A percentile compares a stretch with the other conserved stretches of the same genome.
These are phyloP conservation scores for Bipolaris gigantea DNA, from an alignment of 2,329 filamentous ascomycete genomes.

Conservation along the genomic window DNA sequence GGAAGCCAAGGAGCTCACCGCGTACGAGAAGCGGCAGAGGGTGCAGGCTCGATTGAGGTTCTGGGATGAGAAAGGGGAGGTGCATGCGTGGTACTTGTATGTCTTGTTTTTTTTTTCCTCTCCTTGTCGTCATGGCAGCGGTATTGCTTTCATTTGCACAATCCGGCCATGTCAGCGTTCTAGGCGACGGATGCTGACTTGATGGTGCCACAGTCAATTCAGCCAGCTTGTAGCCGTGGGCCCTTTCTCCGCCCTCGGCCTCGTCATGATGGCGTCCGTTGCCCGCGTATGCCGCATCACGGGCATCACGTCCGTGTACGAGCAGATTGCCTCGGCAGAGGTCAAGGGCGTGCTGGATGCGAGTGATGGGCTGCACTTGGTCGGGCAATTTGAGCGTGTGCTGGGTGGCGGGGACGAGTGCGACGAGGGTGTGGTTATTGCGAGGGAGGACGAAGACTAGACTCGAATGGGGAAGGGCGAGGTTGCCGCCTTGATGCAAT, in stretches of 20 bases:
- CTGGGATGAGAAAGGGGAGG: constrained; percentile 43
- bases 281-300: constrained; percentile 46
- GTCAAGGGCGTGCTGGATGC: constrained; percentile 47
- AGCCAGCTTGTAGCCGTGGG: constrained; percentile 50
- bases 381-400: constrained; percentile 33
- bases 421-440: constrained; percentile 31
- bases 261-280: constrained; percentile 49
- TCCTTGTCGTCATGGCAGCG: too few species aligned
- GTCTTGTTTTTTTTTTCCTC: constrained; percentile 6
- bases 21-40: constrained; percentile 19
- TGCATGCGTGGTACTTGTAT: constrained; percentile 45
- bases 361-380: constrained; percentile 48
- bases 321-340: constrained; percentile 48
- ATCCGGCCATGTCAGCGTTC: too few species aligned
- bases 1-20: constrained; percentile 13
- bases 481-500: not conserved
- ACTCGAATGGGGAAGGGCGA: too few species aligned
- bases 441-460: constrained; percentile 27
- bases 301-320: constrained; percentile 47
- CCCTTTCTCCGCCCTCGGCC: constrained; percentile 50
- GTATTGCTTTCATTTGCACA: too few species aligned
- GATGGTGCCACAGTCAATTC: constrained; percentile 40
- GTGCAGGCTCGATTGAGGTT: constrained; percentile 40
- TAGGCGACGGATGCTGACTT: constrained; percentile 1
- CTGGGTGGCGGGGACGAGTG: constrained; percentile 36